phyloP scores from a whole-genome alignment of 2,329 filamentous ascomycete genomes.

The Pyricularia sp. region DNA sequence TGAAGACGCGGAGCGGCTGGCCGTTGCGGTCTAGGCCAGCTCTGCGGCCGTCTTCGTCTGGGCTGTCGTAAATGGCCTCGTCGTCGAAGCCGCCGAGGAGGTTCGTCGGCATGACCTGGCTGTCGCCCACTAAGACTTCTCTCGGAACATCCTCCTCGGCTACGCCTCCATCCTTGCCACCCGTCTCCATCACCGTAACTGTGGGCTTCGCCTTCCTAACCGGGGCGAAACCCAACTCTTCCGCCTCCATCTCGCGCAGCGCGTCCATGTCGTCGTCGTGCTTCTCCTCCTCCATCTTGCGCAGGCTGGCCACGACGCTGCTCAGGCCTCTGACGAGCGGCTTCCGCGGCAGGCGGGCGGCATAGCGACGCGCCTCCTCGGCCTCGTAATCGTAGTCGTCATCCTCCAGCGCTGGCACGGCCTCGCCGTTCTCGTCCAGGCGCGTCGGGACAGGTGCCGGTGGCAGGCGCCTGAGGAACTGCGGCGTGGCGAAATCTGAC shows the following conservation, averaged over 20 bases:
- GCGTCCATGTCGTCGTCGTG: conserved; percentile 68
- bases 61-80: conserved; percentile 47
- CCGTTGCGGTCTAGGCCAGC: conserved; percentile 41
- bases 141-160: neutral
- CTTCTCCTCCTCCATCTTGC: conserved; percentile 59
- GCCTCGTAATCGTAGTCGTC: neutral
- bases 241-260: conserved; percentile 59
- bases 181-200: neutral
- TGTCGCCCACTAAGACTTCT: conserved; percentile 32
- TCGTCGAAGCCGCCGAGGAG: conserved; percentile 54
- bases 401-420: conserved; percentile 14
- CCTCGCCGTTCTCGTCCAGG: conserved; percentile 46
- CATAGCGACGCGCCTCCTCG: neutral
- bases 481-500: conserved; percentile 56
- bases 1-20: conserved; percentile 54
- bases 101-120: conserved; percentile 22
- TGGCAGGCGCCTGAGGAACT: conserved; percentile 52
- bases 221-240: conserved; percentile 15
- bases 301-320: conserved; percentile 61
- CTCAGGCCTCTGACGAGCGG: conserved; percentile 62
- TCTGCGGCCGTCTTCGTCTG: conserved; percentile 33
- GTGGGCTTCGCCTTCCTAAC: conserved; percentile 1
- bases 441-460: conserved; percentile 19
- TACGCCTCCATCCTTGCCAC: neutral
- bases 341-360: conserved; percentile 45